phyloP scores from a whole-genome alignment of 148 eudicot genomes.

The Bassia scoparia region DNA sequence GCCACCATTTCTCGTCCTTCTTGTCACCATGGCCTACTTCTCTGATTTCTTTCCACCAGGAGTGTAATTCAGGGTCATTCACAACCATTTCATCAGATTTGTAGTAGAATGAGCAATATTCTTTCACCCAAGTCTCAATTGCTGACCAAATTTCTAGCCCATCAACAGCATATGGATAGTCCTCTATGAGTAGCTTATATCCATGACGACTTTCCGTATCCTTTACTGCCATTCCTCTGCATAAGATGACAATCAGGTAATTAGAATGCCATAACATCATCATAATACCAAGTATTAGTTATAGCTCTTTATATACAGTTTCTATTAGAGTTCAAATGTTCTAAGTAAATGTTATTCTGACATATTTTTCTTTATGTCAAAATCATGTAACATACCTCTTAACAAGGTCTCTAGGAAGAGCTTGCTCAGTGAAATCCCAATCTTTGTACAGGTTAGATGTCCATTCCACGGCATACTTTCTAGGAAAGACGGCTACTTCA shows the following conservation, averaged over 20 bases:
- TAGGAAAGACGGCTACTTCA: constrained; percentile 65
- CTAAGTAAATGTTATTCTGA: too few relatives aligned
- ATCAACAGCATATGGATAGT: constrained; percentile 85
- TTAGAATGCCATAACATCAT: too few relatives aligned
- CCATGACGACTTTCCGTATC: constrained; percentile 56
- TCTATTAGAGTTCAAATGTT: neutral
- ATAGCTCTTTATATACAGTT: too few relatives aligned
- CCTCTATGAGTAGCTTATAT: constrained; percentile 50
- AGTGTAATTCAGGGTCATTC: constrained; percentile 54
- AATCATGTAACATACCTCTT: constrained; percentile 51
- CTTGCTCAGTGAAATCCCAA: constrained; percentile 81
- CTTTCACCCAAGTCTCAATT: constrained; percentile 65
- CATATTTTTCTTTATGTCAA: neutral
- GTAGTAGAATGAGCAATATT: constrained; percentile 64
- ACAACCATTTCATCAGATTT: constrained; percentile 33
- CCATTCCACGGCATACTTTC: constrained; percentile 55
- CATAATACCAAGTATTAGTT: too few relatives aligned
- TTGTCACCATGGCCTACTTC: constrained; percentile 72
- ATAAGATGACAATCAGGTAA: too few relatives aligned
- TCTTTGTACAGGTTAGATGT: constrained; percentile 52
- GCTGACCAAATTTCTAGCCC: constrained; percentile 81
- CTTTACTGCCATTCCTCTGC: constrained; percentile 83
- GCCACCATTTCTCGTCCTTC: constrained; percentile 76
- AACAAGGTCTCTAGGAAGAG: constrained; percentile 75
- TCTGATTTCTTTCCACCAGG: constrained; percentile 71